Evolutionary conservation across 2,329 filamentous ascomycete genomes (phyloP), one percentile per base, ranked within the genome.

Genomic region (Penicillium rolfsii): DNA sequence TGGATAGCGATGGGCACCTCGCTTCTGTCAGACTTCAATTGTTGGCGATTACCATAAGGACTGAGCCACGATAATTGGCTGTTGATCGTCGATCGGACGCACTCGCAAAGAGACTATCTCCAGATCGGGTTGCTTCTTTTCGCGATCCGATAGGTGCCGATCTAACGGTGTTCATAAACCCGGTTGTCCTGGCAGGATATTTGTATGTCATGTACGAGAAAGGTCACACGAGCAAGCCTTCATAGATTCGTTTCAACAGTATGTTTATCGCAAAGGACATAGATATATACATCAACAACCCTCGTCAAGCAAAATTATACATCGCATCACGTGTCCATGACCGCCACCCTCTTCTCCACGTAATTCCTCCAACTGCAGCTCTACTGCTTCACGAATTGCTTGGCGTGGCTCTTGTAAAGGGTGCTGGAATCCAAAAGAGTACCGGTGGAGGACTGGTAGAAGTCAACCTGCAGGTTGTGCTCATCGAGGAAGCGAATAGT

Each of bases 371-470:
- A 19, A 30, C 3, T 19, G 8, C 26, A 19, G 16, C 4, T 5
- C 30, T 40, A 28, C 38, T 64, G 90, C 90, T 79, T 83, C 38
- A 84, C 81, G 71, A 84, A 85, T 49, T 71, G 72, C 52, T 77
- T 66, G 1, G 60, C 64, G 64, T 85, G 83, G 30, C 74, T 73
- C 74, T 85, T 85, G 65, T 79, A 82, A 67, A 85, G 65, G 24
- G 73, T 74, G 11, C 80, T 81, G 8, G 76, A 73, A 67, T 85
- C 83, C 59, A 85, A 63, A 6, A 83, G 61, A 53, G 77, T 75
- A 1, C 83, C 84, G 0, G 80, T 85, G 0, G 76, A 68, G 0
- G 81, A 84, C 2, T 74, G 72, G 38, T 83, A 75, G 64, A 87
- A 86, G 11, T 84, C 78, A 4, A 87, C 77, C 66, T 79, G 74